phyloP scores from a whole-genome alignment of 768 basidiomycete species.

The Boletus rubropictus region DNA sequence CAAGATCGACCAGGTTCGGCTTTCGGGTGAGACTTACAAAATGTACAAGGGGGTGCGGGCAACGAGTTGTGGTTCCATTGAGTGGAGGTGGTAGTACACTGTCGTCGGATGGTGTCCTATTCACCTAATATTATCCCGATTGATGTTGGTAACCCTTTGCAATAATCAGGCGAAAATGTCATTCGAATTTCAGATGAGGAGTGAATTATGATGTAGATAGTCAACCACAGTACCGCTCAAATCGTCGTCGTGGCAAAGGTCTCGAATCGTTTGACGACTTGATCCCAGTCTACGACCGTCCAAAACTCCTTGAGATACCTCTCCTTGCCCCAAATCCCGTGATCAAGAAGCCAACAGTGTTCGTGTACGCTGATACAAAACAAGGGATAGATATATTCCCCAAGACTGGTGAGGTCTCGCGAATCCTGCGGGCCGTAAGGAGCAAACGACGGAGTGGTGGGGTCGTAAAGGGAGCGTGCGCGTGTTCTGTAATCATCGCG shows the following conservation, averaged over 20 bases:
- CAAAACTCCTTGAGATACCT: slow-evolving; percentile 80
- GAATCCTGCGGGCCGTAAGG: slow-evolving; percentile 13
- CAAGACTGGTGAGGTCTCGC: slow-evolving; percentile 31
- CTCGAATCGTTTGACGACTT: slow-evolving; percentile 37
- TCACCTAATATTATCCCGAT: not conserved
- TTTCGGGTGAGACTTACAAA: slow-evolving; percentile 78
- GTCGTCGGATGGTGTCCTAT: not conserved
- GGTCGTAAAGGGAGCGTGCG: slow-evolving; percentile 28
- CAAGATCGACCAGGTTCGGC: slow-evolving; percentile 79
- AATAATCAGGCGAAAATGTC: not conserved
- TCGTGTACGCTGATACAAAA: slow-evolving; percentile 78
- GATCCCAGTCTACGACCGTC: slow-evolving; percentile 74
- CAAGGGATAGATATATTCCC: slow-evolving; percentile 61
- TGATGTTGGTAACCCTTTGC: not conserved
- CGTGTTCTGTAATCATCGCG: slow-evolving; percentile 4
- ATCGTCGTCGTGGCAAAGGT: slow-evolving; percentile 14
- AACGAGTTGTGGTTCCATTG: slow-evolving; percentile 30
- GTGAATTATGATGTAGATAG: slow-evolving; percentile 20
- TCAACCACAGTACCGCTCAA: slow-evolving; percentile 5
- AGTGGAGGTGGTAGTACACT: slow-evolving; percentile 30
- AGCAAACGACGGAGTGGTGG: slow-evolving; percentile 4
- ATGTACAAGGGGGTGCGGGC: slow-evolving; percentile 88
- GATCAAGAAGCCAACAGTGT: slow-evolving; percentile 85
- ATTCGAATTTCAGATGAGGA: slow-evolving; percentile 17
- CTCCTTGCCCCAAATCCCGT: slow-evolving; percentile 89